A percentile compares a stretch with the other conserved stretches of the same genome.
These are phyloP conservation scores for Platanthera zijinensis DNA, from an alignment of 106 monocot species.

Conservation along the genomic window DNA sequence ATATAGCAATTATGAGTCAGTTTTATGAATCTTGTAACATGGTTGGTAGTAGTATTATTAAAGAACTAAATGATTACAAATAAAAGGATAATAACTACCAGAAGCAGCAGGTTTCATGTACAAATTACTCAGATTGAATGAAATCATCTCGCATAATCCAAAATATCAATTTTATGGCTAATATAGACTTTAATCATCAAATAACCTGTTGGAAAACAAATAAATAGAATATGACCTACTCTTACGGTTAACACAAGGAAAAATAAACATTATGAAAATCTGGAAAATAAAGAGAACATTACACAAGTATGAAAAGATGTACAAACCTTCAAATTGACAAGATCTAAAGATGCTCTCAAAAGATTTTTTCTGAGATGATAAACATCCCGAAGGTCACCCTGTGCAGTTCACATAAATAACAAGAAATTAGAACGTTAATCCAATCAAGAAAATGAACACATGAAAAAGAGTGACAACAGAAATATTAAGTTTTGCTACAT, in stretches of 20 bases:
- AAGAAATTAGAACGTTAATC: neutral
- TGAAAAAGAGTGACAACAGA: neutral
- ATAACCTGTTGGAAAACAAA: neutral
- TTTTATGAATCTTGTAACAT: neutral
- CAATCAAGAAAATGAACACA: neutral
- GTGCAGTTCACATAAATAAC: neutral
- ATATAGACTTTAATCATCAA: neutral
- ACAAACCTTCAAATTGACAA: slow-evolving; percentile 45
- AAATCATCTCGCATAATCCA: neutral
- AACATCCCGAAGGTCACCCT: slow-evolving; percentile 53
- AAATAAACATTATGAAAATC: neutral
- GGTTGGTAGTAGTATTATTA: neutral
- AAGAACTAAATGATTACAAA: neutral
- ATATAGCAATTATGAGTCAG: neutral
- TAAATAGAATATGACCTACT: neutral
- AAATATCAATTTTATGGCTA: neutral
- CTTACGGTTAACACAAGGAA: neutral
- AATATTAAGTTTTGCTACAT: neutral
- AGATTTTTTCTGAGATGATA: slow-evolving; percentile 46
- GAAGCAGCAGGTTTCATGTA: neutral
- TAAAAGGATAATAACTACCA: neutral
- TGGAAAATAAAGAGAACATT: too few relatives aligned
- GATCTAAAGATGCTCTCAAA: slow-evolving; percentile 36
- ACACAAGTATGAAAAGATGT: slow-evolving; percentile 1
- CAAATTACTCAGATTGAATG: neutral